These are phyloP conservation scores for Drechmeria coniospora DNA, from an alignment of 2,329 filamentous ascomycete genomes.

Conservation along the genomic window DNA sequence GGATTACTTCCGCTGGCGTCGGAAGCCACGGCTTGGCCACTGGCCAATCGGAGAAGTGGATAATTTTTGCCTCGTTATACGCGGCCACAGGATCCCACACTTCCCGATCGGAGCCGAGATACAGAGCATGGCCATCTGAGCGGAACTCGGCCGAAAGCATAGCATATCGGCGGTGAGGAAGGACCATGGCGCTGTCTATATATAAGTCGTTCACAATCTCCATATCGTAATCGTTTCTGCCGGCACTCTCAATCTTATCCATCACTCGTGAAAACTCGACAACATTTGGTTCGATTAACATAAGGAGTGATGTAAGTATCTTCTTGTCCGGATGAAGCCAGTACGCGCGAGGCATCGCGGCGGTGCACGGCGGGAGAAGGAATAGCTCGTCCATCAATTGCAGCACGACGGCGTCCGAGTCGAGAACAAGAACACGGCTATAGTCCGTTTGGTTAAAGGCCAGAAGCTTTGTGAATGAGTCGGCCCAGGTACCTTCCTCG, in stretches of 20 bases:
- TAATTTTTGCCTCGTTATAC: slow-evolving; percentile 44
- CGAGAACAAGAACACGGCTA: slow-evolving; percentile 27
- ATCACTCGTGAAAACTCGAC: slow-evolving; percentile 28
- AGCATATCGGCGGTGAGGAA: slow-evolving; percentile 48
- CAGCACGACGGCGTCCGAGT: slow-evolving; percentile 50
- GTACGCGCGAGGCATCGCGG: slow-evolving; percentile 58
- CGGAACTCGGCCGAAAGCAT: slow-evolving; percentile 50
- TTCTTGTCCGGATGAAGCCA: slow-evolving; percentile 43
- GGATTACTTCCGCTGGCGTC: slow-evolving; percentile 3
- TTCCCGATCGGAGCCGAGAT: slow-evolving; percentile 26
- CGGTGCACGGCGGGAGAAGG: slow-evolving; percentile 40
- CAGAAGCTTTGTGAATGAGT: slow-evolving; percentile 51
- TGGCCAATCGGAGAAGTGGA: slow-evolving; percentile 61
- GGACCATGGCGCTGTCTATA: slow-evolving; percentile 37
- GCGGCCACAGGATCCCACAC: slow-evolving; percentile 39
- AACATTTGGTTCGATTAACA: slow-evolving; percentile 42
- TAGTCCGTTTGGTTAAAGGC: slow-evolving; percentile 55
- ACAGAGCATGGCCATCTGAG: slow-evolving; percentile 26
- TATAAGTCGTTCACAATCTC: slow-evolving; percentile 51
- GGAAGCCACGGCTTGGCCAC: slow-evolving; percentile 42
- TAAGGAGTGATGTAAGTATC: slow-evolving; percentile 40
- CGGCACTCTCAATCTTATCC: slow-evolving; percentile 11
- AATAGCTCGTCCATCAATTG: slow-evolving; percentile 57
- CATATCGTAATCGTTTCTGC: slow-evolving; percentile 42
- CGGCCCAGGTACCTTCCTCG: slow-evolving; percentile 40